Percentiles rank a stretch among this genome's conserved stretches.
Evolutionary conservation across 129 eudicot species (phyloP).

Genomic region (Tagetes erecta): DNA sequence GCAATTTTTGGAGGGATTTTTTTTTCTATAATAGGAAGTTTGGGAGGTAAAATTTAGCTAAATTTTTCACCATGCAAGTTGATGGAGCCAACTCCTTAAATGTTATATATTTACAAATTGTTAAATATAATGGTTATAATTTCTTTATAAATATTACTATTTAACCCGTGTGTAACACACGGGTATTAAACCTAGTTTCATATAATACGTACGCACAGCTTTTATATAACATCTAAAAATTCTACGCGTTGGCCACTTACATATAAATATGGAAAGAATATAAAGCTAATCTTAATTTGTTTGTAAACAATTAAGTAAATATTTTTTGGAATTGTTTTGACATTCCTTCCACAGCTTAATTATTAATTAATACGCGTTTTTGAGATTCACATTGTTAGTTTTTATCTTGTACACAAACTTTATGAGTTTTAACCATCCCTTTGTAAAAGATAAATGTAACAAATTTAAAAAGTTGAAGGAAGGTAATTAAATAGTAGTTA

Average conservation of each 20-base stretch:
- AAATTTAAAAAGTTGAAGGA: background rate
- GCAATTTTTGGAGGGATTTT: too few relatives aligned
- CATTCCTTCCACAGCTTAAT: conserved; percentile 25
- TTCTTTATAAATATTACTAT: too few relatives aligned
- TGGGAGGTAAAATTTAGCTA: too few relatives aligned
- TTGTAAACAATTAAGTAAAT: conserved; percentile 3
- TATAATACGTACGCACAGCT: background rate
- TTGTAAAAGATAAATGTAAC: background rate
- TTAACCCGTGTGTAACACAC: too few relatives aligned
- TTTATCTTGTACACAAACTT: background rate
- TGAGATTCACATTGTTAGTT: background rate
- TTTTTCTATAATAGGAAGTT: too few relatives aligned
- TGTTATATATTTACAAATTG: too few relatives aligned
- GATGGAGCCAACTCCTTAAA: too few relatives aligned
- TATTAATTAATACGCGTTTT: conserved; percentile 18
- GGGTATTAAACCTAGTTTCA: too few relatives aligned
- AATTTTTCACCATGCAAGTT: too few relatives aligned
- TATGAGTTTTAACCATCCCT: background rate
- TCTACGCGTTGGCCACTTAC: background rate
- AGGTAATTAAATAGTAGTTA: background rate
- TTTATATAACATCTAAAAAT: background rate
- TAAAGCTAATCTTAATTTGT: conserved; percentile 4
- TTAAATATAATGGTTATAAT: too few relatives aligned
- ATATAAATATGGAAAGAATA: conserved; percentile 12
- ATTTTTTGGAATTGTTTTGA: conserved; percentile 22